Conservation (phyloP, 305 asterid genomes). For the Solanum aculeatissimum region DNA sequence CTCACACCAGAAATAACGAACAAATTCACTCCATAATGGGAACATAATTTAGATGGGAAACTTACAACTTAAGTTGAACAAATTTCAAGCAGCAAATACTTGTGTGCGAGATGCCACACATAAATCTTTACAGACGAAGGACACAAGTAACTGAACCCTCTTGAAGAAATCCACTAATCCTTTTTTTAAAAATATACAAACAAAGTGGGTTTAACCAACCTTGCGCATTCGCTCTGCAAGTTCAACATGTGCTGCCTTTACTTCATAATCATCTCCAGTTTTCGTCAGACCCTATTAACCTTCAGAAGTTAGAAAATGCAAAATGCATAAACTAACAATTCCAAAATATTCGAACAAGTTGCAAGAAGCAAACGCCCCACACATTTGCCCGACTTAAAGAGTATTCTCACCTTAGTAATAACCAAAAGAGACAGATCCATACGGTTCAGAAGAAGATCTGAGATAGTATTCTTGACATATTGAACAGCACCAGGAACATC, state of each 20-base stretch:
- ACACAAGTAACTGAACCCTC: neutral
- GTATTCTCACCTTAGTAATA: slow-evolving; percentile 73
- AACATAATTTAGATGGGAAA: neutral
- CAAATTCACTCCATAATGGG: neutral
- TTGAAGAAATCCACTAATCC: neutral
- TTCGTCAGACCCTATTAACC: slow-evolving; percentile 80
- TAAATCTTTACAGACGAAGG: neutral
- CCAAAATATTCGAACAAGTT: neutral
- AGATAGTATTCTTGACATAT: slow-evolving; percentile 81
- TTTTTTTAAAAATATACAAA: neutral
- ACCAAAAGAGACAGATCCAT: slow-evolving; percentile 98
- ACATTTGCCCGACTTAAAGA: neutral
- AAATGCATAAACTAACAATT: neutral
- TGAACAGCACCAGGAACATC: slow-evolving; percentile 97
- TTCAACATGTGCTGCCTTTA: slow-evolving; percentile 96
- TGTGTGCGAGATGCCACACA: neutral
- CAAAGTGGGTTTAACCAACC: slow-evolving; percentile 31
- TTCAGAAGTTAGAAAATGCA: neutral
- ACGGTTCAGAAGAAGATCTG: slow-evolving; percentile 98
- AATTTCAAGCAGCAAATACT: neutral
- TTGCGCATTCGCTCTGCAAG: slow-evolving; percentile 98
- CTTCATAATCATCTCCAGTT: slow-evolving; percentile 97
- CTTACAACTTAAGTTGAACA: neutral
- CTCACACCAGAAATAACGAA: neutral
- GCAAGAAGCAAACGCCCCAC: neutral